Conservation (phyloP, 179 eudicot species). For the Silene coronaria region DNA sequence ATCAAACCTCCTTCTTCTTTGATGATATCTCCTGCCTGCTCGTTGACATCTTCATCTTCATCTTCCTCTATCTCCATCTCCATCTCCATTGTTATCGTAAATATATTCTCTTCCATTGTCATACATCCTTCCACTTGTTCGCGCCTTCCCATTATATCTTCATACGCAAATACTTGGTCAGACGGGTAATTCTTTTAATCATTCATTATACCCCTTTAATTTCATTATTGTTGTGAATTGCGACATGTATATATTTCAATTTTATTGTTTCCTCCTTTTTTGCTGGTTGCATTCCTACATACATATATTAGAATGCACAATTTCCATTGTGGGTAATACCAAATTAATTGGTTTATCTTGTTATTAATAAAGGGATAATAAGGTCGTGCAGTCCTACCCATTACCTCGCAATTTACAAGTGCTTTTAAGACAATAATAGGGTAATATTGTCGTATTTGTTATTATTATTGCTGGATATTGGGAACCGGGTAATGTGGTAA, state of each 20-base stretch:
- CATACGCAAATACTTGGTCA: neutral
- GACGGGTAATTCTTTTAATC: neutral
- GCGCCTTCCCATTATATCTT: neutral
- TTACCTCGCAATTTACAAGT: too few relatives aligned
- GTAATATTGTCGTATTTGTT: too few relatives aligned
- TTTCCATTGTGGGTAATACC: too few relatives aligned
- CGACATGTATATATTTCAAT: neutral
- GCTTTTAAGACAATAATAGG: too few relatives aligned
- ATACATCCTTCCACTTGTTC: neutral
- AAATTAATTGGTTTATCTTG: too few relatives aligned
- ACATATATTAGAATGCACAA: neutral
- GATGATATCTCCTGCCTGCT: neutral
- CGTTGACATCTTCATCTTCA: neutral
- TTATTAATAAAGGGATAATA: too few relatives aligned
- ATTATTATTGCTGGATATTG: too few relatives aligned
- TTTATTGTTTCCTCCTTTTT: neutral
- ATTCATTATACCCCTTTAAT: too few relatives aligned
- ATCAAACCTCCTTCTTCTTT: slow-evolving; percentile 9
- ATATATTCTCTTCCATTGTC: neutral
- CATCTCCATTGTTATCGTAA: neutral
- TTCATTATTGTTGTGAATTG: neutral
- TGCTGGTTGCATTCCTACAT: neutral
- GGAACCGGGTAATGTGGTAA: too few relatives aligned
- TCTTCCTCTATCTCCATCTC: neutral
- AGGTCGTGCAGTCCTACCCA: too few relatives aligned